Base-by-base conservation (phyloP, 768 basidiomycete genomes). In the Mycena alexandri region DNA sequence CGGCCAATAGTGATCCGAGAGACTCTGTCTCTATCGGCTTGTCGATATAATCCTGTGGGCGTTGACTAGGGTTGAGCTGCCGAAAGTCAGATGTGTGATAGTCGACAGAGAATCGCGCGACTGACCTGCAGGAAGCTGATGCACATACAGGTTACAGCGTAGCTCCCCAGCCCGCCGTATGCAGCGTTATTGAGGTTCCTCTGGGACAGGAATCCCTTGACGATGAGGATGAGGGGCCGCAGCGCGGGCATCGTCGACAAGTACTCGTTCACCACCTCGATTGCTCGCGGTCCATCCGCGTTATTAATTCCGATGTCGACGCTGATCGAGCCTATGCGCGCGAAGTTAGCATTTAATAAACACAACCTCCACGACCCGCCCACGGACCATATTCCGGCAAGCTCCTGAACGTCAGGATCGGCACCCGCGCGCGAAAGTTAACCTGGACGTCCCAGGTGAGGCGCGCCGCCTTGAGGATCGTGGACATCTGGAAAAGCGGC, bases 261-360 rank as follows among this genome's bases (percentile, higher is more conserved):
- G 72, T 88, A 87, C 7, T 75, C 72, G 48, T 86, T 85, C 25
- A 93, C 84, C 41, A 88, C 76, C 1, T 80, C 79, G 0, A 87
- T 81, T 0, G 86, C 87, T 16, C 78, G 79, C 25, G 88, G 73
- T 1, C 91, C 91, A 67, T 87, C 86, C 3, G 77, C 76, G 72
- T 89, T 85, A 73, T 92, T 91, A 68, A 93, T 80, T 41, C 86
- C 87, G 44, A 93, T 85, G 73, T 94, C 91, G 48, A 92, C 84
- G 33, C 83, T 82, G 55, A 91, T 79, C 2, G 84, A 82, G 17
- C 88, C 89, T 90, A 68, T 2, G 38, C 21, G 42, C 22, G 44
- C 6, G 16, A 42, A 43, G 59, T 61, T 21, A 71, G 29, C 21
- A 22, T 16, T 41, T 7, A 51, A n/a, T n/a, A n/a, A n/a, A 29